Evolutionary conservation across 2,329 filamentous ascomycete genomes (phyloP), one percentile per base, ranked within the genome.

Genomic region (Penicillium decumbens): DNA sequence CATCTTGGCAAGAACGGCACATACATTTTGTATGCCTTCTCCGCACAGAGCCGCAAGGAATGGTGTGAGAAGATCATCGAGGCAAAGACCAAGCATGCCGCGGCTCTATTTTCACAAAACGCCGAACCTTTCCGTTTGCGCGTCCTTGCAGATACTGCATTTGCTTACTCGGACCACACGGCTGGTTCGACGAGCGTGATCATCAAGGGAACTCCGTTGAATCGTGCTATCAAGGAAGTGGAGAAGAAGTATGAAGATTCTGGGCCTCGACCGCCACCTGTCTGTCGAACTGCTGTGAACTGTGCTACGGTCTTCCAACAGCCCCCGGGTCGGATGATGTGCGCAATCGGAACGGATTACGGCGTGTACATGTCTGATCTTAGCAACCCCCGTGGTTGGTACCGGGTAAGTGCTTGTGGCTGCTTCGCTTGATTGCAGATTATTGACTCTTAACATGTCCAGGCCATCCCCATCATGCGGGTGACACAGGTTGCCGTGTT

Each of bases 11-110:
- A 95, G 54, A 67, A 73, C 41, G 91, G 95, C 59, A 85, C 89
- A 0, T 97, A 96, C 68, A 95, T 88, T 0, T 76, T 98, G 1
- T 97, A 95, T 67, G 91, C 92, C 0, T 81, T 85, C 5, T 86
- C 83, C 1, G 81, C 85, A 2, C 80, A 85, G 53, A 87, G 84
- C 60, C 81, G 93, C 49, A 78, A 83, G 54, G 89, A 95, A 42
- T 98, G 95, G 95, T 95, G 89, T 63, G 83, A 84, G 56, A 95
- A 90, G 71, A 95, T 98, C 60, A 85, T 95, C 40, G 87, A 95
- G 69, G 93, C 93, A 28, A 98, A 98, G 76, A 95, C 90, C 6
- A 84, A 87, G 51, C 91, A 98, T 67, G 93, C 93, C 20, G 86
- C 89, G 44, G 88, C 91, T 3, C 76, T 97, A 4, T 88, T 88